Evolutionary conservation across 768 basidiomycete genomes (phyloP), one percentile per base, ranked within the genome.

Genomic region (Trametes punicea): DNA sequence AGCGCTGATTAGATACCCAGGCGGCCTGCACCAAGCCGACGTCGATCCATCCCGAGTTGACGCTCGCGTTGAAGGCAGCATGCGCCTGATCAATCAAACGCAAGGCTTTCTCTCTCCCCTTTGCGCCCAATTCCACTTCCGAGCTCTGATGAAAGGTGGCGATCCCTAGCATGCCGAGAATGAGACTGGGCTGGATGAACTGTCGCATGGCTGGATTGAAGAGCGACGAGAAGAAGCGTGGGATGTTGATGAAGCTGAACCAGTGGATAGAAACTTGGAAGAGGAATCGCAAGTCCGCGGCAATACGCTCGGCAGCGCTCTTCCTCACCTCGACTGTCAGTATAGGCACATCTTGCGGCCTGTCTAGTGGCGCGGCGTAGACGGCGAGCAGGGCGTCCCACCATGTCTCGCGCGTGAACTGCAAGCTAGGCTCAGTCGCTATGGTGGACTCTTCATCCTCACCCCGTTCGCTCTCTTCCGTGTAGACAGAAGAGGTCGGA

Each of bases 231-330:
- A 87, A 81, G 70, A 91, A 89, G 11, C 71, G 79, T 39, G 87
- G 85, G 33, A 88, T 71, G 63, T 88, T 83, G 64, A 89, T 76
- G 64, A 88, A 89, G 6, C 84, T 81, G 67, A 88, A 81, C 83
- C 84, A 88, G 69, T 85, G 82, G 60, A 81, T 82, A 36, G 85
- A 83, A 10, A 72, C 73, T 6, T 75, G 77, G 69, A 89, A 85
- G 27, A 87, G 68, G 59, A 85, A 85, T 6, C 79, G 81, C 8
- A 90, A 68, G 65, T 89, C 87, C 1, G 70, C 62, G 2, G 77
- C 70, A 38, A 88, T 76, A 38, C 69, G 67, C 27, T 73, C 72
- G 4, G 75, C 63, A 9, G 79, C 75, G 4, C 65, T 61, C 25
- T 78, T 76, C 26, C 84, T 80, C 65, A 81, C 71, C 30, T 29